Evolutionary conservation across 768 basidiomycete species (phyloP), one percentile per base, ranked within the genome.

Genomic region (Amanita rimosa): DNA sequence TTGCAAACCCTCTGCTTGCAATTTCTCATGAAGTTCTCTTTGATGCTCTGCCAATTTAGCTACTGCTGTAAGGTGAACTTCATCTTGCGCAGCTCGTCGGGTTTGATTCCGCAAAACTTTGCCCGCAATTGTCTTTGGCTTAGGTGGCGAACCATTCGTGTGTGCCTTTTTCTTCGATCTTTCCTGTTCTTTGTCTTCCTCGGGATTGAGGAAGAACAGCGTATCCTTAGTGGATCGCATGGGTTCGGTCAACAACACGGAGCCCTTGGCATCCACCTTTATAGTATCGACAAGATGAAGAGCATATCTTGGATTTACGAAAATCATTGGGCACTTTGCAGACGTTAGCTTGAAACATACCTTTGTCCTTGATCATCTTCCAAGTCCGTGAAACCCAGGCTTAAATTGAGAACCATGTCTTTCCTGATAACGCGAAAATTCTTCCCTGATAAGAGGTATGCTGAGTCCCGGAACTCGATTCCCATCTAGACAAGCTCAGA

Each of bases 71-170:
- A 83, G 78, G 48, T 90, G 76, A 2, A 86, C 78, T 53, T 96
- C 91, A 36, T 87, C 85, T 57, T 91, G 86, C 21, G 79, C 84
- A 27, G 90, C 85, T 52, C 87, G 82, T 22, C 96, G 82, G 0
- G 88, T 89, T 65, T 95, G 94, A 60, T 89, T 90, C 48, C 91
- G 81, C 16, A 96, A 70, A 16, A 95, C 85, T 60, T 96, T 93
- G 6, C 82, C 83, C 13, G 78, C 91, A 0, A 80, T 84, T 2
- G 79, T 83, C 61, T 85, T 85, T 55, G 77, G 74, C 64, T 88
- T 89, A 14, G 58, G 62, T 6, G 86, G 84, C 37, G 78, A 79
- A 22, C 83, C 85, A 56, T 90, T 89, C 8, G 67, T 61, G 22
- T 74, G 64, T 9, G 73, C 58, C 53, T 76, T 79, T 59, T 81